Conservation (phyloP, 352 stramenopile genomes). For the Phytophthora pluvialis region DNA sequence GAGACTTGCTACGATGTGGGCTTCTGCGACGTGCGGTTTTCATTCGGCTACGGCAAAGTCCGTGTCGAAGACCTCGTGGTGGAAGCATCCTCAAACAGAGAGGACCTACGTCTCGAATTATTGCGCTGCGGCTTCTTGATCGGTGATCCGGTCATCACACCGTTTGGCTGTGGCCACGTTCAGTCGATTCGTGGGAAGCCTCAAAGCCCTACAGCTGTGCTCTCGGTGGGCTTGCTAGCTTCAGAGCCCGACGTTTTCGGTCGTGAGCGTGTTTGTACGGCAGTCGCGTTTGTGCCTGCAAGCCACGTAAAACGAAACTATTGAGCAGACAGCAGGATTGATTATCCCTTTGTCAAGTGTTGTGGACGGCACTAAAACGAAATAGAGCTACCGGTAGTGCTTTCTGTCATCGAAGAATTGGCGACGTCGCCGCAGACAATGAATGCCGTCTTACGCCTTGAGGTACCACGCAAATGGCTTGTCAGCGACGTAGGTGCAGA, state of each 20-base stretch:
- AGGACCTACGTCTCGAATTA: constrained; percentile 28
- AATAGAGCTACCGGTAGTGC: constrained; percentile 5
- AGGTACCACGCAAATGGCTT: constrained; percentile 72
- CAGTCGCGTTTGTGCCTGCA: constrained; percentile 33
- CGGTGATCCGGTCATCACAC: constrained; percentile 71
- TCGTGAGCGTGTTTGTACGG: not conserved
- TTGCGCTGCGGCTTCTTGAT: constrained; percentile 40
- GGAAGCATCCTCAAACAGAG: constrained; percentile 50
- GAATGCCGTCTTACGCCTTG: constrained; percentile 18
- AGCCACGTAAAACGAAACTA: constrained; percentile 34
- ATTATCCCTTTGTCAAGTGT: constrained; percentile 8
- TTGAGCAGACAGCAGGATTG: constrained; percentile 10
- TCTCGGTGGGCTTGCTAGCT: constrained; percentile 31
- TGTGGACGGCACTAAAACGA: constrained; percentile 1
- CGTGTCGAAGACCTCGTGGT: constrained; percentile 52
- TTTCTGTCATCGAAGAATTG: not conserved
- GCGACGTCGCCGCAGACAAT: not conserved
- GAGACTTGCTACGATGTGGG: constrained; percentile 64
- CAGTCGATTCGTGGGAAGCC: constrained; percentile 36
- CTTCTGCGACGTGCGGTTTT: constrained; percentile 67
- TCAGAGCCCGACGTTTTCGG: constrained; percentile 15
- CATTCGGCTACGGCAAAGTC: constrained; percentile 68
- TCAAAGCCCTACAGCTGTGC: constrained; percentile 13
- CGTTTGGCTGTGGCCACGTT: constrained; percentile 67
- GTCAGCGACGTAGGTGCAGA: constrained; percentile 73